These are phyloP conservation scores for Claviceps pusilla DNA, from an alignment of 2,329 filamentous ascomycete species.

Conservation along the genomic window DNA sequence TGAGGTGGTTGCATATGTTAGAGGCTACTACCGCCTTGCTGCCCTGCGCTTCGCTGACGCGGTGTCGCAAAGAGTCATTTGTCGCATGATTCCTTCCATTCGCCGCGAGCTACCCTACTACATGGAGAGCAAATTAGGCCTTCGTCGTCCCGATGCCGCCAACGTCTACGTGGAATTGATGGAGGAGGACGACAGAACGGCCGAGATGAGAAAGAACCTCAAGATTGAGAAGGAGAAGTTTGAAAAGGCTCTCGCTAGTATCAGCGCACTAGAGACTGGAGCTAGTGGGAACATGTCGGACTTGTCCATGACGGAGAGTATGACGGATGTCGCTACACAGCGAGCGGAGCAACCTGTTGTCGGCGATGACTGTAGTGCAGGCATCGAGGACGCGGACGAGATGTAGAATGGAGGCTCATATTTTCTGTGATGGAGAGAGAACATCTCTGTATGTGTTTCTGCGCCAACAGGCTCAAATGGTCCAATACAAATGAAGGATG, in stretches of 20 bases:
- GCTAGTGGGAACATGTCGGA: constrained; percentile 5
- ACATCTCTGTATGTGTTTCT: not conserved
- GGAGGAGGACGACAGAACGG: constrained; percentile 32
- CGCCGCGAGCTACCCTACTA: constrained; percentile 24
- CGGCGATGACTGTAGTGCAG: not conserved
- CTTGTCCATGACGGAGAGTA: constrained; percentile 3
- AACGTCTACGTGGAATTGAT: constrained; percentile 28
- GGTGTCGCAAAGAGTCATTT: constrained; percentile 31
- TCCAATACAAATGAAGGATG: not conserved
- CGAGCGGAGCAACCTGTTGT: constrained; percentile 1
- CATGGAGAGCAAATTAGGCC: constrained; percentile 29
- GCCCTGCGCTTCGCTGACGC: constrained; percentile 48
- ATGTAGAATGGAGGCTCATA: not conserved
- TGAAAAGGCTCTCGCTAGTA: constrained; percentile 29
- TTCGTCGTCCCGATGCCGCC: constrained; percentile 17
- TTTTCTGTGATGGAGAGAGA: not conserved
- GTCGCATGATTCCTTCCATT: constrained; percentile 33
- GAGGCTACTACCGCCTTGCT: constrained; percentile 56
- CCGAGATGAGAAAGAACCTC: constrained; percentile 24
- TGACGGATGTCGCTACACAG: constrained; percentile 10
- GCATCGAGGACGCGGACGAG: constrained; percentile 1
- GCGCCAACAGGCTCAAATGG: not conserved
- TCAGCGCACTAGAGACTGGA: constrained; percentile 27
- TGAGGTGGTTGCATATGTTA: constrained; percentile 44
- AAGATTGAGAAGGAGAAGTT: constrained; percentile 32